Evolutionary conservation across 768 basidiomycete genomes (phyloP).

Genomic region (Tubosaeta brunneosetosa): DNA sequence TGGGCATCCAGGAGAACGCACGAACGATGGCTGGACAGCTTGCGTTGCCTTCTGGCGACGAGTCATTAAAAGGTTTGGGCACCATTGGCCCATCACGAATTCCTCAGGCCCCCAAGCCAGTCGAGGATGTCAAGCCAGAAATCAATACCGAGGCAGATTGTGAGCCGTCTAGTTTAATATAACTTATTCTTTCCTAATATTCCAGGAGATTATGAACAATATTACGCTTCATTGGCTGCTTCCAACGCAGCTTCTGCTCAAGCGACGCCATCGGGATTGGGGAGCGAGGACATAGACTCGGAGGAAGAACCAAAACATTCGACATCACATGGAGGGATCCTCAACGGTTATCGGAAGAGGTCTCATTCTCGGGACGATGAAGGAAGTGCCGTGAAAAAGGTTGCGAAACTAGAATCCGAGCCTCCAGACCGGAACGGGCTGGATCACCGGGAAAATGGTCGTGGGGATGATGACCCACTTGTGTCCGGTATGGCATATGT

Average conservation of each 20-base stretch:
- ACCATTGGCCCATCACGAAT: conserved; percentile 39
- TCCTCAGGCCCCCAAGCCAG: conserved; percentile 25
- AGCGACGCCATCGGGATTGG: conserved; percentile 56
- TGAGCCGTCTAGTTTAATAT: conserved; percentile 31
- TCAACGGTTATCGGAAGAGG: conserved; percentile 71
- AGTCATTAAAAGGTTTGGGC: conserved; percentile 66
- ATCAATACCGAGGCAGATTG: conserved; percentile 62
- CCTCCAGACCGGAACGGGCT: conserved; percentile 17
- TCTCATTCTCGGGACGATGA: conserved; percentile 65
- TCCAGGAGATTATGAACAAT: conserved; percentile 67
- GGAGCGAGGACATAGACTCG: conserved; percentile 55
- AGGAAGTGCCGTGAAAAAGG: conserved; percentile 36
- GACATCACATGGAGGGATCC: conserved; percentile 59
- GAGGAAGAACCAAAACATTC: conserved; percentile 71
- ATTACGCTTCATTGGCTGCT: conserved; percentile 73
- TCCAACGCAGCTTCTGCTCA: conserved; percentile 54
- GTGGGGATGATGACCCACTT: conserved; percentile 48
- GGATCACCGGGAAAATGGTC: neutral
- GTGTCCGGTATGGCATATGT: conserved; percentile 53
- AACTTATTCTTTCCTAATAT: neutral
- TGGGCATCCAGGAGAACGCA: conserved; percentile 74
- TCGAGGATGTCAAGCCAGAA: conserved; percentile 41
- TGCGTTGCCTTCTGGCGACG: conserved; percentile 55
- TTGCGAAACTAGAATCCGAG: conserved; percentile 39
- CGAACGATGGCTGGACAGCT: conserved; percentile 39